Percentiles rank a stretch among this genome's conserved stretches.
Conservation (phyloP, 148 eudicot genomes). For the Arbutus unedo region DNA sequence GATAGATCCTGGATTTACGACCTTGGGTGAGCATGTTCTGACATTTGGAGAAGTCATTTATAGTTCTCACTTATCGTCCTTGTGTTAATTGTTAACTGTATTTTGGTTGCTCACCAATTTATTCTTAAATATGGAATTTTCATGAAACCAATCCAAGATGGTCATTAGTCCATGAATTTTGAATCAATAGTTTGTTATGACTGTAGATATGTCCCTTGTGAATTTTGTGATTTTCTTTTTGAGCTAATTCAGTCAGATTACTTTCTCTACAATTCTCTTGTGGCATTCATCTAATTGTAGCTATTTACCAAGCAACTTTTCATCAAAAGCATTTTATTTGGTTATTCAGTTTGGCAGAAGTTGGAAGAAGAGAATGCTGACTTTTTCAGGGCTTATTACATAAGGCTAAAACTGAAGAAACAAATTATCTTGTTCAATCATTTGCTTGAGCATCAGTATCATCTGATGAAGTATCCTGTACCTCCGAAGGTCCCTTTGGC, state of each 20-base stretch:
- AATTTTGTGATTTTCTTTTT: not conserved
- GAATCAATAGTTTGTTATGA: not conserved
- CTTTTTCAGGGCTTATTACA: conserved; percentile 91
- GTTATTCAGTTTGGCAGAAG: conserved; percentile 88
- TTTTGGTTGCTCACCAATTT: conserved; percentile 8
- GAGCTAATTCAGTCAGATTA: not conserved
- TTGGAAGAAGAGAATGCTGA: conserved; percentile 99
- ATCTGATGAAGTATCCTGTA: conserved; percentile 70
- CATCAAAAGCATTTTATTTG: conserved; percentile 1
- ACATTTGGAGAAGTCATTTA: conserved; percentile 13
- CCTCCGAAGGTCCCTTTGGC: conserved; percentile 90
- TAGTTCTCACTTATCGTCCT: not conserved
- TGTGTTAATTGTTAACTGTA: not conserved
- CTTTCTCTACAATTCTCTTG: not conserved
- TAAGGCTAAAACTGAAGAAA: conserved; percentile 93
- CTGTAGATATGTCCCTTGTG: not conserved
- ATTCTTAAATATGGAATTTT: not conserved
- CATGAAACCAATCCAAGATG: not conserved
- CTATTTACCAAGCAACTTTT: not conserved
- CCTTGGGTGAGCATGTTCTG: conserved; percentile 54
- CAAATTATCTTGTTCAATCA: conserved; percentile 91
- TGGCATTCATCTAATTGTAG: not conserved
- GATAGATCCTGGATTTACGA: conserved; percentile 95
- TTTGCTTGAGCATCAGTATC: conserved; percentile 89
- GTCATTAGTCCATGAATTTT: not conserved